A percentile compares a stretch with the other conserved stretches of the same genome.
phyloP scores from a whole-genome alignment of 2,329 filamentous ascomycete genomes.

The Xylaria sp. region DNA sequence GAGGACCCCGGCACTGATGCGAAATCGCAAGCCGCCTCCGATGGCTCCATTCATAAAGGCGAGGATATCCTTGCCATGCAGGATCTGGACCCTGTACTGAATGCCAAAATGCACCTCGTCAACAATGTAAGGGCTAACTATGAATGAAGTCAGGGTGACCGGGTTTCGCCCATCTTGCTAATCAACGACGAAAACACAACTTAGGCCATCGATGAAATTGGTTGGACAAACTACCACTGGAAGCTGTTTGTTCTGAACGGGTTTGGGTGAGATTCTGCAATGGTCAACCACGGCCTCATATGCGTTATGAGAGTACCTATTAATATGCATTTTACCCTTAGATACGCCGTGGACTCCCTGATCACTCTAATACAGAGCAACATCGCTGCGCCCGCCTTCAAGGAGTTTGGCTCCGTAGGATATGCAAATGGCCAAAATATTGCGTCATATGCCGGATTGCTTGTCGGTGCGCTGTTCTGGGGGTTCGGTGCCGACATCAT shows the following conservation, averaged over 20 bases:
- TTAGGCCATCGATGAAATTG: slow-evolving; percentile 52
- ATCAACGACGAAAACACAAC: slow-evolving; percentile 21
- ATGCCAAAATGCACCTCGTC: slow-evolving; percentile 75
- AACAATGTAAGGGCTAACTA: slow-evolving; percentile 65
- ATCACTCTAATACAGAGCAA: slow-evolving; percentile 71
- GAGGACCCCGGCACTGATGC: not conserved
- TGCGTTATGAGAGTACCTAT: not conserved
- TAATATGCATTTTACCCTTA: slow-evolving; percentile 37
- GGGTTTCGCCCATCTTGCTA: not conserved
- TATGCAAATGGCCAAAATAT: slow-evolving; percentile 70
- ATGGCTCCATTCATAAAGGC: slow-evolving; percentile 36
- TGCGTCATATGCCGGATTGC: slow-evolving; percentile 63
- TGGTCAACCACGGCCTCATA: not conserved
- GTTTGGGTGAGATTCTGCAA: slow-evolving; percentile 59
- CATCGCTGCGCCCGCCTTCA: slow-evolving; percentile 67
- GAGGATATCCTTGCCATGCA: slow-evolving; percentile 68
- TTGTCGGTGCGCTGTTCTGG: slow-evolving; percentile 73
- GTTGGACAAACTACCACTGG: slow-evolving; percentile 58
- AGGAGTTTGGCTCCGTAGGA: slow-evolving; percentile 66
- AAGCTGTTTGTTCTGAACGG: slow-evolving; percentile 71
- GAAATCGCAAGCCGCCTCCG: slow-evolving; percentile 10
- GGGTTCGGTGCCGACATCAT: slow-evolving; percentile 75
- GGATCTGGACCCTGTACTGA: slow-evolving; percentile 69
- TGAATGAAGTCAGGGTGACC: too few relatives aligned
- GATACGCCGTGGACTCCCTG: slow-evolving; percentile 68